A percentile compares a stretch with the other conserved stretches of the same genome.
Conservation (phyloP, 108 stramenopile genomes). For the Parmales sp. region DNA sequence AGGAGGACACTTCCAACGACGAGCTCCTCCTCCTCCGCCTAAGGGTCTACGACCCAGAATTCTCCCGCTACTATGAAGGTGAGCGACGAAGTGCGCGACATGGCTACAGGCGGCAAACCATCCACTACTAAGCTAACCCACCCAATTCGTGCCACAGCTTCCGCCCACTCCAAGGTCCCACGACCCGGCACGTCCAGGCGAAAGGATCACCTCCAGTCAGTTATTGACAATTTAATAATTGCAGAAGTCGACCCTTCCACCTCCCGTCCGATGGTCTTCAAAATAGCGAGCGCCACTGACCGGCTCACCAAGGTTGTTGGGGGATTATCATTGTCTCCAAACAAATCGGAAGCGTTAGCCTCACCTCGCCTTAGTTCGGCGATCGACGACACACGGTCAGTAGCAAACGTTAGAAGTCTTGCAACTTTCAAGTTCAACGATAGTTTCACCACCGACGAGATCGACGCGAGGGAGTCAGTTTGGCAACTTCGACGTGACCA, state of each 20-base stretch:
- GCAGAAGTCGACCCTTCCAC: not conserved
- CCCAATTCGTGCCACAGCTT: too few species aligned
- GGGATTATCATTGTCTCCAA: not conserved
- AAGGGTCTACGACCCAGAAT: not conserved
- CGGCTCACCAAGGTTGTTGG: too few species aligned
- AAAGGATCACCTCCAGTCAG: not conserved
- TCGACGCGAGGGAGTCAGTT: conserved; percentile 7
- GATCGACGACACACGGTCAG: not conserved
- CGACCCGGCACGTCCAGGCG: not conserved
- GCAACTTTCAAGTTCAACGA: not conserved
- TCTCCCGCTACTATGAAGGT: not conserved
- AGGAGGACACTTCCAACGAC: not conserved
- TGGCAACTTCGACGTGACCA: conserved; percentile 3
- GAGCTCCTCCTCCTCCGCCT: not conserved
- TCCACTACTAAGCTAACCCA: too few species aligned
- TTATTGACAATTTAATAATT: not conserved
- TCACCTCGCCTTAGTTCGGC: not conserved
- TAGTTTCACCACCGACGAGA: not conserved
- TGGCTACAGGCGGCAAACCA: too few species aligned
- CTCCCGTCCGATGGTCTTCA: not conserved
- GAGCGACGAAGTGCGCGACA: too few species aligned
- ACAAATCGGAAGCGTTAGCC: not conserved
- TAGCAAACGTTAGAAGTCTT: not conserved
- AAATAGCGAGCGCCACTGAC: too few species aligned
- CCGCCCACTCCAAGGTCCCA: not conserved